Base-by-base conservation (phyloP, 2,329 filamentous ascomycete species). In the Pseudocercospora macadamiae region DNA sequence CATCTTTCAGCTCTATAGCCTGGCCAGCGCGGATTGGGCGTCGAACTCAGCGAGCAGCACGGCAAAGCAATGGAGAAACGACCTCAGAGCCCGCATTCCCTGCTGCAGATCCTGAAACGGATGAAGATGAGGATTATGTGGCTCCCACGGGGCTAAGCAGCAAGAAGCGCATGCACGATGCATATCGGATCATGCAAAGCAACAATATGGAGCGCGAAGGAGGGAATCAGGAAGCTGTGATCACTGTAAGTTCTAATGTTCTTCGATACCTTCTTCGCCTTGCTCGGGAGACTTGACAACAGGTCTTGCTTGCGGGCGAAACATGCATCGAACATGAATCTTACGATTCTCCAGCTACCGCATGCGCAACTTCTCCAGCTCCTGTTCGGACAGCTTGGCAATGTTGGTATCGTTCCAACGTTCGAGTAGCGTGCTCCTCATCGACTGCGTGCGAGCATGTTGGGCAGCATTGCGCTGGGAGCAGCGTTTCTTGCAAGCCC, bases 131-230 rank as follows among this genome's bases (percentile, higher is more conserved):
- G 32, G 71, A 72, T 1, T 71, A 73, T 39, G 73, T 78, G 21
- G 72, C 74, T 4, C 65, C 68, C 4, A 74, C 73, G 16, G 83
- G 84, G 1, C 77, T 88, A 10, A 70, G 75, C 23, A 86, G 83
- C 64, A 75, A 83, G 36, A 84, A 83, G 65, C 78, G 84, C 8
- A 81, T 88, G 75, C 80, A 86, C 34, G 76, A 85, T 53, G 80
- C 79, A 53, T 86, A 88, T 57, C 79, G 82, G 58, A 89, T 89
- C 66, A 84, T 81, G 55, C 82, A 79, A 61, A 79, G 84, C 66
- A 89, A 89, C 66, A 84, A 88, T 65, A 79, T 83, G 60, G 79
- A 84, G 57, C 79, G 84, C 30, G 81, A 80, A 62, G 83, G 82
- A 14, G 84, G 84, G 12, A 79, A 82, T 64, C 79, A 80, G 56